Conservation (phyloP, 2,329 filamentous ascomycete species). For the Akanthomyces muscarius region DNA sequence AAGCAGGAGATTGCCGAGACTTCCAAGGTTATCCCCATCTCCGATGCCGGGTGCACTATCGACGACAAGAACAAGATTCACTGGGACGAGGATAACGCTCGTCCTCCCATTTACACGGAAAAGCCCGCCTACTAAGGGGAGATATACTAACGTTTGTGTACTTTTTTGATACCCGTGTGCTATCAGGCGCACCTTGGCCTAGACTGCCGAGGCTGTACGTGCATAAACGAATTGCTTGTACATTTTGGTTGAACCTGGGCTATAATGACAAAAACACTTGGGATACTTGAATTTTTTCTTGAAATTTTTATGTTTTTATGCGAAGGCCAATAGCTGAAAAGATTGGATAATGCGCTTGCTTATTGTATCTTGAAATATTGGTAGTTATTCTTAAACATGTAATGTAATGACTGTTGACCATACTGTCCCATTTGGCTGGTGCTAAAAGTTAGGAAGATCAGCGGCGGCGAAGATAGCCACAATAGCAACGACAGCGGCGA, state of each 20-base stretch:
- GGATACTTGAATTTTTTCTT: background rate
- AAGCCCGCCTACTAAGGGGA: conserved; percentile 40
- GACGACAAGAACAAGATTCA: conserved; percentile 56
- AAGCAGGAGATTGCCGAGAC: conserved; percentile 67
- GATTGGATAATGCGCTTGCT: background rate
- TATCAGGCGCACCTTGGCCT: conserved; percentile 8
- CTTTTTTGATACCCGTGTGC: conserved; percentile 17
- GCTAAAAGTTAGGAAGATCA: too few species aligned
- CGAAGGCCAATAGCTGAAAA: background rate
- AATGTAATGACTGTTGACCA: conserved; percentile 1
- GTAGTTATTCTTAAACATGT: conserved; percentile 4
- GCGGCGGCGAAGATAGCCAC: too few species aligned
- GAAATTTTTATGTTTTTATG: background rate
- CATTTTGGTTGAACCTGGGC: background rate
- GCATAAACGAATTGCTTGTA: background rate
- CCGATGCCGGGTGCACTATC: conserved; percentile 66
- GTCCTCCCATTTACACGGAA: conserved; percentile 42
- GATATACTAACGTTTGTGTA: background rate
- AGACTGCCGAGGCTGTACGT: background rate
- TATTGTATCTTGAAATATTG: background rate
- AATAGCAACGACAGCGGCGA: too few species aligned
- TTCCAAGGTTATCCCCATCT: conserved; percentile 62
- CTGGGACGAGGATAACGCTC: conserved; percentile 39
- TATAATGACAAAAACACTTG: background rate
- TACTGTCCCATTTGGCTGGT: background rate